Base-by-base conservation (phyloP, 2,329 filamentous ascomycete species). In the Chrysoporthe cubensis region DNA sequence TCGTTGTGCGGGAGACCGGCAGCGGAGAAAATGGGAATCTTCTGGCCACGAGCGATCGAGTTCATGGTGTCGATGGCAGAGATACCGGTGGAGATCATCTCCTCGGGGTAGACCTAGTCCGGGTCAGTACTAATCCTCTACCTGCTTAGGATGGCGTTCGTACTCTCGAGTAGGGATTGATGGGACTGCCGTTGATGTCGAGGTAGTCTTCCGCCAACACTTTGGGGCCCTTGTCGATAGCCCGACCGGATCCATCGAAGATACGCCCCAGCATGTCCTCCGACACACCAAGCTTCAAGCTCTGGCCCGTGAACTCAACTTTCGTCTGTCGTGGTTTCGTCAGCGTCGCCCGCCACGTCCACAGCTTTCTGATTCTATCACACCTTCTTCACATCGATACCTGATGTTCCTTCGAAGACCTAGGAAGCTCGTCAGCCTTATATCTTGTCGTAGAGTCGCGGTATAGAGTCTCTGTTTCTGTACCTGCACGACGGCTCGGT, bases 61-160 rank as follows among this genome's bases (percentile, higher is more conserved):
- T 94, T 94, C 95, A 98, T 98, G 70, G 94, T 97, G 79, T 98
- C 95, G 77, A 99, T 98, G 78, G 96, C 94, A 71, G 95, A 98
- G 80, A 99, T 99, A 89, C 96, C 96, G 60, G 96, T 99, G 46
- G 95, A 96, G 76, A 99, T 98, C 95, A 99, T 99, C 83, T 99
- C 96, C 84, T 99, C 96, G 76, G 96, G 96, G 79, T 99, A 99
- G 74, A 97, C 93, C 93, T 96, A 72, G 34, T 54, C 46, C 64
- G 48, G 70, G 70, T 76, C 65, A 76, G 73, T 14, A 57, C 48
- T 44, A 16, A 34, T 57, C 37, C 18, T 18, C 37, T 34, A 21
- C 18, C 18, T 32, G 40, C 57, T 26, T 50, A 44, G 56, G 32
- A 60, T 14, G 63, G 63, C 46, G 13, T 66, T 77, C 88, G 75